Percentiles rank a stretch among this genome's conserved stretches.
phyloP scores from a whole-genome alignment of 495 filamentous ascomycete species.

The Penicillium pulvis region DNA sequence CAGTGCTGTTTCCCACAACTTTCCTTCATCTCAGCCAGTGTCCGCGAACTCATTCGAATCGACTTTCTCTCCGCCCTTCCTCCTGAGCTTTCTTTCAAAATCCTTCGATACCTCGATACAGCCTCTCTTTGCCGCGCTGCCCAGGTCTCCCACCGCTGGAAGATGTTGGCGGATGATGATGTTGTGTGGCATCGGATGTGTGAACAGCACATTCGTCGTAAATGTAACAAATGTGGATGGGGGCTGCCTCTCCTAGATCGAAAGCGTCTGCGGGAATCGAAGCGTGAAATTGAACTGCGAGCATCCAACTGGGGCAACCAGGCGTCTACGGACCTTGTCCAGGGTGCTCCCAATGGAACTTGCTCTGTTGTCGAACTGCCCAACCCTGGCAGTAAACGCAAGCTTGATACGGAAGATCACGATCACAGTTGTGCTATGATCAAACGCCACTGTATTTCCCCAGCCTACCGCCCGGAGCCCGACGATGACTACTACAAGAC shows the following conservation, averaged over 20 bases:
- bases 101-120: constrained; percentile 90
- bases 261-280: constrained; percentile 83
- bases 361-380: constrained; percentile 24
- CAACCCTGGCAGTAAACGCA: constrained; percentile 41
- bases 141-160: constrained; percentile 90
- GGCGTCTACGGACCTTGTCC: constrained; percentile 23
- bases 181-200: constrained; percentile 99
- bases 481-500: constrained; percentile 50
- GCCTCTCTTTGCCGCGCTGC: constrained; percentile 96
- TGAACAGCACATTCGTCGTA: constrained; percentile 95
- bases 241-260: constrained; percentile 87
- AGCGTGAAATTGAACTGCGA: constrained; percentile 77
- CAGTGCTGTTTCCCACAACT: constrained; percentile 98
- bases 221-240: constrained; percentile 97
- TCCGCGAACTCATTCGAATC: constrained; percentile 91
- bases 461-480: constrained; percentile 25
- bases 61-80: constrained; percentile 91
- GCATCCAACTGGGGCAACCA: constrained; percentile 54
- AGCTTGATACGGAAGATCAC: constrained; percentile 26
- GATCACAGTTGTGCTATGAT: constrained; percentile 36
- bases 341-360: constrained; percentile 21
- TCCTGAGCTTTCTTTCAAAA: constrained; percentile 87
- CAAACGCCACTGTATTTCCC: constrained; percentile 40
- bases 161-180: constrained; percentile 87
- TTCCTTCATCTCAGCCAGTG: constrained; percentile 82